These are phyloP conservation scores for Dipodascus albidus DNA, from an alignment of 805 yeast genomes.

Conservation along the genomic window DNA sequence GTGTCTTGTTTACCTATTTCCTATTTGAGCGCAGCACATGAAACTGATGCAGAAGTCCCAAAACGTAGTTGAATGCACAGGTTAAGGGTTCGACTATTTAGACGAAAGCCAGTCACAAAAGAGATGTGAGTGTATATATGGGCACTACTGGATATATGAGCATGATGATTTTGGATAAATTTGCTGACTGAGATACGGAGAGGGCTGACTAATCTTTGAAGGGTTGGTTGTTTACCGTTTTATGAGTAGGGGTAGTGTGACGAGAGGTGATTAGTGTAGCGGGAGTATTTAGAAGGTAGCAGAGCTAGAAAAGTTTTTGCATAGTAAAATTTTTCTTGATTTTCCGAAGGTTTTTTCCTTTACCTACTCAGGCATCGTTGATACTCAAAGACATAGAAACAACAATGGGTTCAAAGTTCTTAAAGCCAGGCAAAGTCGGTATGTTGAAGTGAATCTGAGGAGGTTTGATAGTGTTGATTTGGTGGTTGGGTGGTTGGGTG, in stretches of 20 bases:
- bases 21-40: background rate
- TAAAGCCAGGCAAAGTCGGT: conserved; percentile 99
- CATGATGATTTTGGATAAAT: background rate
- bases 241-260: too few relatives aligned
- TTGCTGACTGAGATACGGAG: background rate
- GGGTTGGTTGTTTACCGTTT: background rate
- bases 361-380: background rate
- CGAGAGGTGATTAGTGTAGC: too few relatives aligned
- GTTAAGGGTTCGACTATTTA: background rate
- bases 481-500: background rate
- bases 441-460: conserved; percentile 30
- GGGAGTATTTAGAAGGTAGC: too few relatives aligned
- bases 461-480: background rate
- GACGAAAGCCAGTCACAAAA: background rate
- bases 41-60: background rate
- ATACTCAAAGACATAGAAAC: conserved; percentile 1
- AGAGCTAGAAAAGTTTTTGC: conserved; percentile 9
- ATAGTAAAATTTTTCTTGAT: conserved; percentile 6
- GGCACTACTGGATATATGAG: background rate
- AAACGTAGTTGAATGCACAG: background rate
- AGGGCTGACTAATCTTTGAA: background rate
- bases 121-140: background rate
- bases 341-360: conserved; percentile 14
- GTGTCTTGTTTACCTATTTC: background rate
- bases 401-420: conserved; percentile 84